phyloP scores from a whole-genome alignment of 2,329 filamentous ascomycete genomes.

The Aspergillus fumigatus region DNA sequence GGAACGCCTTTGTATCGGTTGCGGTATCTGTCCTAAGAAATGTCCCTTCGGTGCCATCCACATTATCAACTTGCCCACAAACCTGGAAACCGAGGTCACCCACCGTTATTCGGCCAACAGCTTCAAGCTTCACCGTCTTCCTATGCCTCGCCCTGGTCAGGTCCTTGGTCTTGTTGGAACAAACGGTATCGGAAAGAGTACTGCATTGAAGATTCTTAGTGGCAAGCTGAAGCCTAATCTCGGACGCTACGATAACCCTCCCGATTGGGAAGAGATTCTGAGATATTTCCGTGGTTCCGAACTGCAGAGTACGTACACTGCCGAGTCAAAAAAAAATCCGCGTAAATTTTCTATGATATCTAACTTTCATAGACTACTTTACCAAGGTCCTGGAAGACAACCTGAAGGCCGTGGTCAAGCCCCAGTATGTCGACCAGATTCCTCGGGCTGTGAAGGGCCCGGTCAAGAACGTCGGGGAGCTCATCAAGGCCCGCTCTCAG shows the following conservation, averaged over 20 bases:
- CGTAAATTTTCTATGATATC: not conserved
- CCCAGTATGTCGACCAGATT: slow-evolving; percentile 98
- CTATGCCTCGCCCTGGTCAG: slow-evolving; percentile 91
- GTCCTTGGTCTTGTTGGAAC: slow-evolving; percentile 95
- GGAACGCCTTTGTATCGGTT: slow-evolving; percentile 92
- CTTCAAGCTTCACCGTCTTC: slow-evolving; percentile 97
- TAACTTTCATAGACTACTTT: slow-evolving; percentile 72
- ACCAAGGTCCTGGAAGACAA: slow-evolving; percentile 97
- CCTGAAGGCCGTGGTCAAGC: slow-evolving; percentile 96
- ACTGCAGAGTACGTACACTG: slow-evolving; percentile 69
- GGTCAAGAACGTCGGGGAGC: slow-evolving; percentile 70
- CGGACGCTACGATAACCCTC: slow-evolving; percentile 90
- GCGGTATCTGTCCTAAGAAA: slow-evolving; percentile 99
- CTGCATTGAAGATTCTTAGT: slow-evolving; percentile 96
- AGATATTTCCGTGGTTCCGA: slow-evolving; percentile 98
- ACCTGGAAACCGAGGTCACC: slow-evolving; percentile 95
- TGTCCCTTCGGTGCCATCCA: slow-evolving; percentile 98
- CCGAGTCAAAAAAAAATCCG: no score
- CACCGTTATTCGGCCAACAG: slow-evolving; percentile 99
- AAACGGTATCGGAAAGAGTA: slow-evolving; percentile 99
- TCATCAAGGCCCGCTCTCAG: slow-evolving; percentile 72
- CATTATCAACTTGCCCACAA: slow-evolving; percentile 99
- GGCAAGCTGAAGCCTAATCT: slow-evolving; percentile 98
- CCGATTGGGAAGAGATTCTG: slow-evolving; percentile 98
- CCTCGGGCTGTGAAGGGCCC: slow-evolving; percentile 82